Percentiles rank a stretch among this genome's conserved stretches.
Evolutionary conservation across 106 monocot species (phyloP).

Genomic region (Dioscorea dumetorum): DNA sequence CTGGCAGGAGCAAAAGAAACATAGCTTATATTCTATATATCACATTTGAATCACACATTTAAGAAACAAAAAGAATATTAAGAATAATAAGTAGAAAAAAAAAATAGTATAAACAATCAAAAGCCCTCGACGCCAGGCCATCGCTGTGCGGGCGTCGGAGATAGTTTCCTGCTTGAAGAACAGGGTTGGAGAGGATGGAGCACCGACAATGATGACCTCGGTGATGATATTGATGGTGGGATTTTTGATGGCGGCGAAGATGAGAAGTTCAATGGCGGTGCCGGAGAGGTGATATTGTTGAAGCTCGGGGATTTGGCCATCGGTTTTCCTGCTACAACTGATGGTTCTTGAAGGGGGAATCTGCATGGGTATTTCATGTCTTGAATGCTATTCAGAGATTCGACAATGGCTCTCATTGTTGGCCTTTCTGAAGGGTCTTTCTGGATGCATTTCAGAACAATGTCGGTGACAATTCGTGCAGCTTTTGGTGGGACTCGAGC

Average conservation of each 20-base stretch:
- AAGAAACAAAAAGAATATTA: background rate
- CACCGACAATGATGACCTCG: conserved; percentile 31
- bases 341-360: conserved; percentile 71
- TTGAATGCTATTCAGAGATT: conserved; percentile 47
- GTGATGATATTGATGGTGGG: conserved; percentile 21
- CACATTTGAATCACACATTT: conserved; percentile 1
- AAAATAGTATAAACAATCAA: conserved; percentile 31
- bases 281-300: conserved; percentile 30
- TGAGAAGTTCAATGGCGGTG: conserved; percentile 17
- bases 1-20: too few species aligned
- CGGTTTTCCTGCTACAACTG: conserved; percentile 33
- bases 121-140: conserved; percentile 64
- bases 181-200: conserved; percentile 41
- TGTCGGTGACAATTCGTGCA: conserved; percentile 57
- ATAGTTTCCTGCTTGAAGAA: conserved; percentile 42
- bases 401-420: conserved; percentile 68
- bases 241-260: conserved; percentile 22
- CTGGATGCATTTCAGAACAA: conserved; percentile 62
- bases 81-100: background rate
- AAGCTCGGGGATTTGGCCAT: conserved; percentile 68
- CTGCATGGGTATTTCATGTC: conserved; percentile 60
- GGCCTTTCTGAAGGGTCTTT: conserved; percentile 82
- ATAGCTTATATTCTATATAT: background rate
- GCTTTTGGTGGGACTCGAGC: conserved; percentile 73
- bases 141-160: conserved; percentile 14